These are phyloP conservation scores for Lentinula detonsa DNA, from an alignment of 768 basidiomycete species.

Conservation along the genomic window DNA sequence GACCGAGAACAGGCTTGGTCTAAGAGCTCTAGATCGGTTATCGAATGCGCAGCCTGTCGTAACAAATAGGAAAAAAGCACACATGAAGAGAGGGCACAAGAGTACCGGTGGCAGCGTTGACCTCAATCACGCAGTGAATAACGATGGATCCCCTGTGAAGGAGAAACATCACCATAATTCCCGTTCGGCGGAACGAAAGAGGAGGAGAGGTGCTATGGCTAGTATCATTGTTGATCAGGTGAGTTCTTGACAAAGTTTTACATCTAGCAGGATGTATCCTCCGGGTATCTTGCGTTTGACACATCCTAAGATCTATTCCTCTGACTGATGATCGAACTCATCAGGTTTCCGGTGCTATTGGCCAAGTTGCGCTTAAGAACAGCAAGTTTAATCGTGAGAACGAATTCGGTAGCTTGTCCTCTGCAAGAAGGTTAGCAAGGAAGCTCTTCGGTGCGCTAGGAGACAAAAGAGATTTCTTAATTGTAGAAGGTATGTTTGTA, in stretches of 20 bases:
- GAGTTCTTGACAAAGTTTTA: slow-evolving; percentile 3
- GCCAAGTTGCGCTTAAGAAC: slow-evolving; percentile 65
- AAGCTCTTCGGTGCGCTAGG: slow-evolving; percentile 63
- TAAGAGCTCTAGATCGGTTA: slow-evolving; percentile 64
- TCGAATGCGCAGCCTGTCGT: slow-evolving; percentile 55
- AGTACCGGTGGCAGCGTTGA: slow-evolving; percentile 28
- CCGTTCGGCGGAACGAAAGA: slow-evolving; percentile 26
- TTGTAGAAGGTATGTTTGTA: slow-evolving; percentile 52
- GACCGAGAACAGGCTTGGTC: slow-evolving; percentile 60
- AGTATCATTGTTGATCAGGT: slow-evolving; percentile 69
- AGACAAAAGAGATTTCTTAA: slow-evolving; percentile 50
- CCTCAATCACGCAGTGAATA: slow-evolving; percentile 25
- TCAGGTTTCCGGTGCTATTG: slow-evolving; percentile 53
- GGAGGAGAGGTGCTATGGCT: slow-evolving; percentile 46
- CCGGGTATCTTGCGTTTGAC: too few relatives aligned
- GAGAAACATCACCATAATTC: slow-evolving; percentile 16
- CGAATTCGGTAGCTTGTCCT: slow-evolving; percentile 50
- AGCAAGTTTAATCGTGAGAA: slow-evolving; percentile 52
- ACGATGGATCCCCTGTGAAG: slow-evolving; percentile 9
- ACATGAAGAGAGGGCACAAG: slow-evolving; percentile 31
- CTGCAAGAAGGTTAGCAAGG: slow-evolving; percentile 60
- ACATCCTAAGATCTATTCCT: neutral
- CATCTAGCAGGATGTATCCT: neutral
- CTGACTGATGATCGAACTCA: neutral
- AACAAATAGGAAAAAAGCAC: slow-evolving; percentile 11